Conservation (phyloP, 306 rosid genomes). For the Ormosia semicastrata region DNA sequence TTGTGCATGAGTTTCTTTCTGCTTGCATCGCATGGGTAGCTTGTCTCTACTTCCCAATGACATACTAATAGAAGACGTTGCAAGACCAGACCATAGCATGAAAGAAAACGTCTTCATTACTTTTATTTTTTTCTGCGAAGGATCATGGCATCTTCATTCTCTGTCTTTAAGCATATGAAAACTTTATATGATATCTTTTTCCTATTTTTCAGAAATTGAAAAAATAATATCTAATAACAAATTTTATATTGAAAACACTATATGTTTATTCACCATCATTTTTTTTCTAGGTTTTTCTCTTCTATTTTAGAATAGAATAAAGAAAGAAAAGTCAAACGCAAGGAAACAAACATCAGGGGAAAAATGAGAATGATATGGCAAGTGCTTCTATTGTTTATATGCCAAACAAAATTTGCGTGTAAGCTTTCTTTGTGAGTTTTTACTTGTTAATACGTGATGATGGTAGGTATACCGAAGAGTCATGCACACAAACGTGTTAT, state of each 20-base stretch:
- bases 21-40: background rate
- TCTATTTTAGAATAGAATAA: background rate
- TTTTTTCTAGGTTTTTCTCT: too few relatives aligned
- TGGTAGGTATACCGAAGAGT: background rate
- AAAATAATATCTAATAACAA: background rate
- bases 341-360: background rate
- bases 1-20: background rate
- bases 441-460: background rate
- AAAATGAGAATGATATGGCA: background rate
- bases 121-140: slow-evolving; percentile 23
- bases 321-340: background rate
- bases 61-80: background rate
- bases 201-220: background rate
- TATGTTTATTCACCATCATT: too few relatives aligned
- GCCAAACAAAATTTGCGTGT: slow-evolving; percentile 1
- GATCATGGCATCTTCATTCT: slow-evolving; percentile 34
- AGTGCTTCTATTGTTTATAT: background rate
- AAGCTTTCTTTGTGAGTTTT: background rate
- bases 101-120: background rate
- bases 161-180: background rate
- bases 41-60: background rate
- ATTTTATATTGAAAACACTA: background rate
- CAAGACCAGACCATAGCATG: background rate
- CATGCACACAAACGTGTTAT: slow-evolving; percentile 10
- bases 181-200: too few relatives aligned